Conservation (phyloP, 768 basidiomycete species). For the Tulasnella sp. region DNA sequence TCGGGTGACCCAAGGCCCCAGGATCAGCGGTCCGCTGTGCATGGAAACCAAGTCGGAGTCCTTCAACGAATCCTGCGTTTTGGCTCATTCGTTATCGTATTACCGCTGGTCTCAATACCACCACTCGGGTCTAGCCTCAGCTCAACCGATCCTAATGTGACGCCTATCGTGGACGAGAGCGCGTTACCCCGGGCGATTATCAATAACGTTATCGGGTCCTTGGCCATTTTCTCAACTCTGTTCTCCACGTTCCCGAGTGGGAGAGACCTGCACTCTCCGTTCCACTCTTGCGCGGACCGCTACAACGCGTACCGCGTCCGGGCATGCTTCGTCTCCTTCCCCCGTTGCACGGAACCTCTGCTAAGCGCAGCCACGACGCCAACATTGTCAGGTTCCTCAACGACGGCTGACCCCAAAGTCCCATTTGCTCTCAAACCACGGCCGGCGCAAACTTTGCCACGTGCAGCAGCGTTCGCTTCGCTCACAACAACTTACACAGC, state of each 20-base stretch:
- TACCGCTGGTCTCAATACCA: conserved; percentile 66
- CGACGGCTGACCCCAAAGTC: conserved; percentile 27
- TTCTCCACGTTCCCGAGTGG: conserved; percentile 75
- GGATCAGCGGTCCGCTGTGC: conserved; percentile 63
- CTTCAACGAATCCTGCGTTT: conserved; percentile 60
- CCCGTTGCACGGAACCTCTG: conserved; percentile 62
- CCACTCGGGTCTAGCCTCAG: conserved; percentile 51
- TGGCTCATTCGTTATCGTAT: conserved; percentile 67
- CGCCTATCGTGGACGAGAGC: conserved; percentile 27
- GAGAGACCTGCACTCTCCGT: conserved; percentile 73
- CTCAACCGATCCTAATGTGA: conserved; percentile 47
- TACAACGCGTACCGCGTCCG: conserved; percentile 67
- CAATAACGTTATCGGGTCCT: conserved; percentile 51
- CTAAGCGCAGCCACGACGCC: background rate
- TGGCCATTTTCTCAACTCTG: conserved; percentile 70
- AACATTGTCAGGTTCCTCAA: conserved; percentile 21
- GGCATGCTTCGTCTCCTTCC: conserved; percentile 70
- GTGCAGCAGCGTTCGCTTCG: conserved; percentile 52
- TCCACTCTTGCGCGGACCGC: conserved; percentile 74
- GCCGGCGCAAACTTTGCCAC: conserved; percentile 32
- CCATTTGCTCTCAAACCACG: conserved; percentile 20
- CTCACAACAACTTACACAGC: conserved; percentile 50
- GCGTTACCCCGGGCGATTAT: conserved; percentile 49
- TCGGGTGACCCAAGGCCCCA: conserved; percentile 52
- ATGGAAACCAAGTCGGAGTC: conserved; percentile 72